Percentiles rank a stretch among this genome's conserved stretches.
Conservation (phyloP, 345 rosid species). For the Raphanus sativus region DNA sequence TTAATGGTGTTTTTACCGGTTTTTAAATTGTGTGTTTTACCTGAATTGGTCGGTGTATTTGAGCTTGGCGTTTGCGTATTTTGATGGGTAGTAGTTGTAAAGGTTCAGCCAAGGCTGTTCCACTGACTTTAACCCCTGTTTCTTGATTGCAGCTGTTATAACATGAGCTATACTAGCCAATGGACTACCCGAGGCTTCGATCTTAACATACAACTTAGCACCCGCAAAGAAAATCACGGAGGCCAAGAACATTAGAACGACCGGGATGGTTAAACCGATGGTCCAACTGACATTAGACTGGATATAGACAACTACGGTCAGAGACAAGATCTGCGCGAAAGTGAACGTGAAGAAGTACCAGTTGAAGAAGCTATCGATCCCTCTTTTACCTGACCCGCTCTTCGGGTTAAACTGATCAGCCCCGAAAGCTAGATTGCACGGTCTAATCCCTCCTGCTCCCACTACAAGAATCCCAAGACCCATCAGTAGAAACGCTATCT, state of each 20-base stretch:
- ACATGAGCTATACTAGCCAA: slow-evolving; percentile 58
- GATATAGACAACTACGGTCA: slow-evolving; percentile 66
- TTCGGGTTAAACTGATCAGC: slow-evolving; percentile 77
- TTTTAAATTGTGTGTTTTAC: background rate
- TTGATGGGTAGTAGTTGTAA: slow-evolving; percentile 38
- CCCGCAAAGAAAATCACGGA: slow-evolving; percentile 57
- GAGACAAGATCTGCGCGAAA: slow-evolving; percentile 67
- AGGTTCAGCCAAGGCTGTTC: slow-evolving; percentile 46
- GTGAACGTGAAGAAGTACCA: slow-evolving; percentile 87
- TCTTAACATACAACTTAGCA: slow-evolving; percentile 61
- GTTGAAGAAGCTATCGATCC: slow-evolving; percentile 76
- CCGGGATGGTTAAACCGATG: slow-evolving; percentile 69
- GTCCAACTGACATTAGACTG: slow-evolving; percentile 83
- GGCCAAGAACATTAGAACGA: slow-evolving; percentile 60
- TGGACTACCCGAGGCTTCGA: slow-evolving; percentile 75
- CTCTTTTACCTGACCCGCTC: slow-evolving; percentile 66
- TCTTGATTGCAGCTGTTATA: slow-evolving; percentile 50
- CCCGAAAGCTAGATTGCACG: slow-evolving; percentile 77
- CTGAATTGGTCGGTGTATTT: slow-evolving; percentile 41
- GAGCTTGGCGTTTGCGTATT: slow-evolving; percentile 40
- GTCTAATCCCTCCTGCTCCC: slow-evolving; percentile 79
- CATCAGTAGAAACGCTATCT: slow-evolving; percentile 52
- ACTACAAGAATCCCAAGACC: slow-evolving; percentile 59
- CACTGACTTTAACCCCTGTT: slow-evolving; percentile 44
- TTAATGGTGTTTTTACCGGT: background rate